Conservation (phyloP, 2,329 filamentous ascomycete species). For the Phaeosphaeriaceae sp. region DNA sequence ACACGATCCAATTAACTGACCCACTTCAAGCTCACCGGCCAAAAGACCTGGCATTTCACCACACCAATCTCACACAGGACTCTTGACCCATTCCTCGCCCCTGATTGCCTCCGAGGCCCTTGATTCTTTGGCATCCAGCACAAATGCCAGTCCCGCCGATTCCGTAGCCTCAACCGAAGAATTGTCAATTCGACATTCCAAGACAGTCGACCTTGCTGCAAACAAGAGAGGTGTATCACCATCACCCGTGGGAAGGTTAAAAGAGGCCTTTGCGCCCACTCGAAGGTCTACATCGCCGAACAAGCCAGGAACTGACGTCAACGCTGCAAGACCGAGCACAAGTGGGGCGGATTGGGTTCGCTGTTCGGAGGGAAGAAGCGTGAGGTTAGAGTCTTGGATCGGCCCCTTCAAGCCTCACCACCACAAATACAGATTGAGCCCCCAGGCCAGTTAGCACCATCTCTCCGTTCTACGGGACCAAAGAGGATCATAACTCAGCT, state of each 20-base stretch:
- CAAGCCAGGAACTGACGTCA: conserved; percentile 28
- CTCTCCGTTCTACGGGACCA: conserved; percentile 31
- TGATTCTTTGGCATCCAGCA: conserved; percentile 37
- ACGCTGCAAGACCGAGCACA: conserved; percentile 52
- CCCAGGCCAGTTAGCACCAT: conserved; percentile 40
- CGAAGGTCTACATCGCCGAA: conserved; percentile 40
- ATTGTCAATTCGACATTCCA: conserved; percentile 37
- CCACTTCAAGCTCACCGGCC: conserved; percentile 34
- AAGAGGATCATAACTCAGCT: conserved; percentile 48
- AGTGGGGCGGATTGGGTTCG: conserved; percentile 50
- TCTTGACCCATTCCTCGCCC: conserved; percentile 58
- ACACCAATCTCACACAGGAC: conserved; percentile 57
- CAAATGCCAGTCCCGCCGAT: conserved; percentile 39
- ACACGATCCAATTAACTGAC: conserved; percentile 37
- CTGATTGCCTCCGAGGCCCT: conserved; percentile 50
- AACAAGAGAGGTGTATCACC: conserved; percentile 70
- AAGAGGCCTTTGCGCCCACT: conserved; percentile 67
- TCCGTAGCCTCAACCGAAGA: conserved; percentile 35
- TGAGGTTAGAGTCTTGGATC: conserved; percentile 39
- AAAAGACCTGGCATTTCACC: conserved; percentile 52
- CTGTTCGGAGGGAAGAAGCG: conserved; percentile 50
- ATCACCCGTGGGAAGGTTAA: conserved; percentile 74
- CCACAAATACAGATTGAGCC: conserved; percentile 38
- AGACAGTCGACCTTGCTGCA: conserved; percentile 39
- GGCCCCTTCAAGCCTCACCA: conserved; percentile 35